A percentile compares a stretch with the other conserved stretches of the same genome.
Conservation (phyloP, 345 rosid genomes). For the Gossypium ekmanianum region DNA sequence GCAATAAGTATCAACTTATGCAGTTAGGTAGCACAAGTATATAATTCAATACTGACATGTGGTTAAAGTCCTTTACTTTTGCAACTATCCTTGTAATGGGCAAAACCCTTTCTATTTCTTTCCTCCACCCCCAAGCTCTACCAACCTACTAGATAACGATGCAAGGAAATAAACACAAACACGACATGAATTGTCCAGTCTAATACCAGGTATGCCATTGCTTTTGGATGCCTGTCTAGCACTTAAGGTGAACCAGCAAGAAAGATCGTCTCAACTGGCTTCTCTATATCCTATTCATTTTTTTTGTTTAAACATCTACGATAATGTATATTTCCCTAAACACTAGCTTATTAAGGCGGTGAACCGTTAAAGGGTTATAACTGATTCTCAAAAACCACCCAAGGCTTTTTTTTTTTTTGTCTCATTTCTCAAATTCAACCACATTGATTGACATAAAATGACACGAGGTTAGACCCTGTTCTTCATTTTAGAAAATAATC, state of each 20-base stretch:
- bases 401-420: neutral
- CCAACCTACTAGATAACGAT: neutral
- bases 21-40: neutral
- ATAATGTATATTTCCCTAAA: neutral
- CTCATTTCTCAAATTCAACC: constrained; percentile 6
- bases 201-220: neutral
- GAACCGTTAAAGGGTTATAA: neutral
- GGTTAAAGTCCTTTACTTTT: neutral
- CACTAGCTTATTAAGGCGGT: neutral
- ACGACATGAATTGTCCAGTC: neutral
- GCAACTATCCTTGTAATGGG: neutral
- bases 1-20: neutral
- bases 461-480: neutral
- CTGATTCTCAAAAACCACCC: neutral
- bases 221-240: neutral
- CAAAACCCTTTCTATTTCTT: neutral
- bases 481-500: neutral
- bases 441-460: neutral
- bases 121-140: neutral
- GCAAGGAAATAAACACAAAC: too few relatives aligned
- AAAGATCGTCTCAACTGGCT: neutral
- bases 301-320: neutral
- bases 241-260: neutral
- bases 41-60: constrained; percentile 2
- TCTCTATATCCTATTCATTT: neutral